Base-by-base conservation (phyloP, 495 filamentous ascomycete genomes). In the Aspergillus biplanus region DNA sequence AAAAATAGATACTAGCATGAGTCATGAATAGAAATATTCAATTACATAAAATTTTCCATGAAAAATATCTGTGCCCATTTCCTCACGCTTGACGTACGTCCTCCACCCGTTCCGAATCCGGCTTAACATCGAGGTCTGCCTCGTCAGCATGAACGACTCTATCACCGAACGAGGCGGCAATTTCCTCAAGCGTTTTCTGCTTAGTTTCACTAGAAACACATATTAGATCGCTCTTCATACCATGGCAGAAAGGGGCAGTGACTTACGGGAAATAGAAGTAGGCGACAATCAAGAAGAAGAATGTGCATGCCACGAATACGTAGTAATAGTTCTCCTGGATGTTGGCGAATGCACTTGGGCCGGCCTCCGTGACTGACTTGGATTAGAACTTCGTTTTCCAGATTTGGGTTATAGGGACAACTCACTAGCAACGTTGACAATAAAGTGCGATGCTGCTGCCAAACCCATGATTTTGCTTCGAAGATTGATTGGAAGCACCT, bases 281-380 rank as follows among this genome's bases (percentile, higher is more conserved):
- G 0, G 81, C 81, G 31, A 85, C 56, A 12, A 71, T 67, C 1
- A 85, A 62, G 71, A 85, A 87, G 66, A 85, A 77, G 0, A 67
- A 8, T 1, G 82, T 79, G 65, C 83, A 86, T 6, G 56, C 80
- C 9, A 85, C 82, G 44, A 86, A 86, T 35, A 86, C 84, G 55
- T 85, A 87, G 65, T 87, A 87, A 65, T 86, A 87, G 58, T 87
- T 87, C 67, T 87, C 79, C 15, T 76, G 67, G 59, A 87, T 87
- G 34, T 78, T 85, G 39, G 82, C 82, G 63, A 87, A 85, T 2
- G 84, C 84, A 56, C 77, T 84, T 8, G 84, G 84, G 0, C 83
- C 84, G 7, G 83, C 84, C 68, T 87, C 81, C 53, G 84, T 87
- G 52, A 87, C 79, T 75, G 48, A 44, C 6, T 50, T 18, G 16